A percentile compares a stretch with the other conserved stretches of the same genome.
Evolutionary conservation across 495 filamentous ascomycete genomes (phyloP).

Genomic region (Aspergillus nanangensis): DNA sequence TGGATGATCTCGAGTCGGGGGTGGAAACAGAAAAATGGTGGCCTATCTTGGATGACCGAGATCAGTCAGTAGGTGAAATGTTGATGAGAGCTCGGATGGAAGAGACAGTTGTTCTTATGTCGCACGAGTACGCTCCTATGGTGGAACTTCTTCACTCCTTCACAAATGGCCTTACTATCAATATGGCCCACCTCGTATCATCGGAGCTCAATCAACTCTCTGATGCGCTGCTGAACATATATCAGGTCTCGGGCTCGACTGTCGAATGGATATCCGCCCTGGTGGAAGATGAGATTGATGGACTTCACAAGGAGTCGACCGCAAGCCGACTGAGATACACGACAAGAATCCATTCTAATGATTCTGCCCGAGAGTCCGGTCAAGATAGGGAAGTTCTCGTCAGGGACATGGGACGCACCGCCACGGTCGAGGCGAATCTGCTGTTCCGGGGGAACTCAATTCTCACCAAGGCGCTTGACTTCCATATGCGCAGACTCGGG

Average conservation of each 20-base stretch:
- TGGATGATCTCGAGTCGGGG: constrained; percentile 76
- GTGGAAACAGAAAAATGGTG: constrained; percentile 89
- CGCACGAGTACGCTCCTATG: constrained; percentile 77
- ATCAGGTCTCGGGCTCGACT: constrained; percentile 86
- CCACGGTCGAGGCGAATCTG: constrained; percentile 78
- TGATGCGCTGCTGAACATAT: constrained; percentile 88
- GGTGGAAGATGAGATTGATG: constrained; percentile 96
- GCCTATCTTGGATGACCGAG: constrained; percentile 68
- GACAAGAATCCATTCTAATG: constrained; percentile 71
- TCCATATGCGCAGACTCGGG: constrained; percentile 90
- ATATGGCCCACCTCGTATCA: constrained; percentile 76
- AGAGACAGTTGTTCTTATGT: constrained; percentile 83
- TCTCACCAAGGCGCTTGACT: constrained; percentile 88
- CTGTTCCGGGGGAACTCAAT: constrained; percentile 95
- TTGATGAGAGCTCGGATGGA: constrained; percentile 79
- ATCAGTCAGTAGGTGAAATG: constrained; percentile 77
- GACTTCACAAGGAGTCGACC: constrained; percentile 69
- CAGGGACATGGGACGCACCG: constrained; percentile 53
- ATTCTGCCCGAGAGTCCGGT: constrained; percentile 62
- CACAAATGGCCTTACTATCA: constrained; percentile 73
- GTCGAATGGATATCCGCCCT: constrained; percentile 89
- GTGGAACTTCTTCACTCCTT: constrained; percentile 84
- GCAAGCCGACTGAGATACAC: constrained; percentile 70
- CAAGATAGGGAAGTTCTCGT: constrained; percentile 59
- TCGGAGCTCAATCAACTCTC: constrained; percentile 73